Conservation (phyloP, 2,329 filamentous ascomycete species). For the Exophiala sp. region DNA sequence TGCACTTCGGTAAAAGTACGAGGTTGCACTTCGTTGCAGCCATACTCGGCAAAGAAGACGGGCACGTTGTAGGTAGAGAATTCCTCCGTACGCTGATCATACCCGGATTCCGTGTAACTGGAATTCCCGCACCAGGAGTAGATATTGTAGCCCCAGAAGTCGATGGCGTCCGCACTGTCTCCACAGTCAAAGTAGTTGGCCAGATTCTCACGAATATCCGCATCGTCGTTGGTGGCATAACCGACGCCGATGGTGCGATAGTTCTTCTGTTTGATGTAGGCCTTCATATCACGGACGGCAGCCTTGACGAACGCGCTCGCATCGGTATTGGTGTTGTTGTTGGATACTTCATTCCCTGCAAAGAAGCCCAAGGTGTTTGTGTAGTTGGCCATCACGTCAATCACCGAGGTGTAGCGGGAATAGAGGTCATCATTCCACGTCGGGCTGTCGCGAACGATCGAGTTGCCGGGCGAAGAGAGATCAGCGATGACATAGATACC, state of each 20-base stretch:
- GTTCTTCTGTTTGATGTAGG: constrained; percentile 75
- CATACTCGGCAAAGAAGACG: constrained; percentile 98
- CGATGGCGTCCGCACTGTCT: constrained; percentile 60
- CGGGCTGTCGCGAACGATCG: constrained; percentile 77
- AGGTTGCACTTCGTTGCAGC: constrained; percentile 70
- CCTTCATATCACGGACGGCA: constrained; percentile 91
- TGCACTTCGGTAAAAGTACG: constrained; percentile 81
- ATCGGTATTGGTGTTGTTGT: constrained; percentile 78
- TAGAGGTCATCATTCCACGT: constrained; percentile 74
- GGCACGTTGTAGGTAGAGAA: constrained; percentile 87
- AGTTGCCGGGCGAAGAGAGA: constrained; percentile 70
- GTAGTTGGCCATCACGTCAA: constrained; percentile 77
- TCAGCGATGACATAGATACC: constrained; percentile 96
- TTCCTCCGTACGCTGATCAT: constrained; percentile 73
- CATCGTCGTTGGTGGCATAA: constrained; percentile 93
- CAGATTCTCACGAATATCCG: constrained; percentile 71
- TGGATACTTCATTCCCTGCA: constrained; percentile 94
- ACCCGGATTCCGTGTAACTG: constrained; percentile 69
- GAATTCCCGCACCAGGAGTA: constrained; percentile 98
- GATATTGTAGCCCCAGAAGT: constrained; percentile 99
- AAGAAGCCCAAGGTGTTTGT: constrained; percentile 95
- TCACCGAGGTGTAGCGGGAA: constrained; percentile 72
- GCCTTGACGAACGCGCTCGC: constrained; percentile 96
- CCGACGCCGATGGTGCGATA: constrained; percentile 81
- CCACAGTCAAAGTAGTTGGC: constrained; percentile 96